Base-by-base conservation (phyloP, 2,329 filamentous ascomycete species). In the Penicillium paneum region DNA sequence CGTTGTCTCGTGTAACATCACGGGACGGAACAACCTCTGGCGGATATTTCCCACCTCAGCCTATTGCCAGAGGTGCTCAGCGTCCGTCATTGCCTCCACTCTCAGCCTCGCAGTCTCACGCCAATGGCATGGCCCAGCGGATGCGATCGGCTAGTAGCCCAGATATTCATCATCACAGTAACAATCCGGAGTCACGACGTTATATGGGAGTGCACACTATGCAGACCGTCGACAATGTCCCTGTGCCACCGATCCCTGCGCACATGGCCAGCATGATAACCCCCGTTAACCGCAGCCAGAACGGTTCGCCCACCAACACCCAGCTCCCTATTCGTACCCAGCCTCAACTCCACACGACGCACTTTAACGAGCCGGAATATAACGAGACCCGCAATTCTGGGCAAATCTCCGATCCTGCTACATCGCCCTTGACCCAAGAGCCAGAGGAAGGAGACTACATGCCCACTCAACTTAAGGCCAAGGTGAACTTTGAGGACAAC, bases 61-160 rank as follows among this genome's bases (percentile, higher is more conserved):
- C 89, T 61, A 85, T 83, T 64, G 82, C 84, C 41, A 72, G 74
- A 62, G 53, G 52, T 45, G 64, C 70, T 47, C 86, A 90, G 63
- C 83, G 89, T n/a, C 90, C 90, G 21, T 95, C 90, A 11, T 79
- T 95, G 63, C 89, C 89, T 40, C 87, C 84, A 17, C 87, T 90
- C 81, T 79, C 85, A 62, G 76, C 69, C 39, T 58, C 67, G 26
- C 75, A 78, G 56, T 73, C 79, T 60, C 73, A 82, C 63, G 77
- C 80, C 64, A 78, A 69, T 77, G 70, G 74, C 54, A 72, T 69
- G 60, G 72, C 86, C 59, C 86, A 90, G 69, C 83, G 91, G 62
- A 87, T 90, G 75, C 84, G 94, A 60, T 96, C 92, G 35, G 95
- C 95, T 67, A 97, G 93, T 76, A 97, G 92, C 59, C 93, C 94